Evolutionary conservation across 2,329 filamentous ascomycete species (phyloP), one percentile per base, ranked within the genome.

Genomic region (Hypoxylon sp.): DNA sequence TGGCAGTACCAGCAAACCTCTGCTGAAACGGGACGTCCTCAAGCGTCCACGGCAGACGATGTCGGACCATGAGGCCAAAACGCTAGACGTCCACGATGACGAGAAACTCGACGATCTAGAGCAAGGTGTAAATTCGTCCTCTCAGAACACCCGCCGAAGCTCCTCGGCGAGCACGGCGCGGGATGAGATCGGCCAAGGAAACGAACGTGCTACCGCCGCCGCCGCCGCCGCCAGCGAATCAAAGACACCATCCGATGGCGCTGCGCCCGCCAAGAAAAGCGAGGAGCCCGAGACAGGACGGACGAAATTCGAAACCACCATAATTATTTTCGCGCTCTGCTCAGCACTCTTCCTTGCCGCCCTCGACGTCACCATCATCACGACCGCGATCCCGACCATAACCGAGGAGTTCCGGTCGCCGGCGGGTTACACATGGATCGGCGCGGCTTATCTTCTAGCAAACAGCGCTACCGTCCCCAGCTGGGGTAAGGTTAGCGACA

Each of bases 391-490:
- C 4, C 89, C 90, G 0, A 88, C 87, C 12, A 91, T 92, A 67
- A 83, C 86, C 4, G 78, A 78, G 32, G 82, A 91, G 64, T 86
- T 94, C 65, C 74, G 87, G 45, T 91, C 90, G 4, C 87, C 87
- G 2, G 81, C 85, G 14, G 91, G 91, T 22, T 94, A 93, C 78
- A 86, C 89, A 53, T 94, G 91, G 92, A 89, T 95, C 65, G 91
- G 91, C 12, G 88, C 86, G 36, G 87, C 91, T 2, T 95, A 91
- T 73, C 81, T 93, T 5, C 85, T 94, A 9, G 90, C 88, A 58
- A 90, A 88, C 73, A 88, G 90, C 1, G 86, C 82, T 76, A 84
- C 86, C 0, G 86, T 87, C 0, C 90, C 91, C 0, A 87, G 90
- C 51, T 94, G 91, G 91, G 90, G 89, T 59, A 86, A 86, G 71